Base-by-base conservation (phyloP, 805 yeast genomes). In the Barnettozyma sucrosica region DNA sequence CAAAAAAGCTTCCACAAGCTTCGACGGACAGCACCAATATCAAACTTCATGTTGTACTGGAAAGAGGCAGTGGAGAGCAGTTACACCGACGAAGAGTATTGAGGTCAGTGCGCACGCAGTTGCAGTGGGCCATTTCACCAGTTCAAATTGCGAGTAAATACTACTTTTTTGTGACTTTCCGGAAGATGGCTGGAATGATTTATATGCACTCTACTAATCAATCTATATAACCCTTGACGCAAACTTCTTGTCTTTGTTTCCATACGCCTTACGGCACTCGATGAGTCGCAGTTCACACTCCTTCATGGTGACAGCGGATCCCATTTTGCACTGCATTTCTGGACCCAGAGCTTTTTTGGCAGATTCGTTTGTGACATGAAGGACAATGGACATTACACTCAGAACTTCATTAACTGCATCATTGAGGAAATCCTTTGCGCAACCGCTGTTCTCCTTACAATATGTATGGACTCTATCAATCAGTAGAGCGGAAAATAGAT, bases 401-500 rank as follows among this genome's bases (percentile, higher is more conserved):
- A 80, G 65, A 3, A 76, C 85, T 55, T 81, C 81, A 54, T 70
- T 74, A 3, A 77, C 80, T 1, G 81, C 68, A 18, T 34, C 33
- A 4, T 46, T 46, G 2, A 59, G 51, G 25, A 70, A 55, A 32
- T 51, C 53, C 24, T 24, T 24, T 11, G 28, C 9, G 25, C 32
- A 38, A 7, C 42, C n/a, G 2, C 14, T 20, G 5, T 30, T 16
- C 41, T 41, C 25, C 23, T 32, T 32, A 36, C 18, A 18, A 9
- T 48, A n/a, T 55, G 39, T 62, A 55, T 65, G 69, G 25, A 82
- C 67, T 54, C 86, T 75, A 63, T 85, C 95, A 6, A 87, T 56
- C 28, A 89, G 63, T 36, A 90, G 64, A 0, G 96, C 92, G 0
- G 96, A 83, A 57, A 92, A 90, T 37, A 90, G 66, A 59, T 90